These are phyloP conservation scores for Zizania latifolia DNA, from an alignment of 176 grass and related monocot genomes.

Conservation along the genomic window DNA sequence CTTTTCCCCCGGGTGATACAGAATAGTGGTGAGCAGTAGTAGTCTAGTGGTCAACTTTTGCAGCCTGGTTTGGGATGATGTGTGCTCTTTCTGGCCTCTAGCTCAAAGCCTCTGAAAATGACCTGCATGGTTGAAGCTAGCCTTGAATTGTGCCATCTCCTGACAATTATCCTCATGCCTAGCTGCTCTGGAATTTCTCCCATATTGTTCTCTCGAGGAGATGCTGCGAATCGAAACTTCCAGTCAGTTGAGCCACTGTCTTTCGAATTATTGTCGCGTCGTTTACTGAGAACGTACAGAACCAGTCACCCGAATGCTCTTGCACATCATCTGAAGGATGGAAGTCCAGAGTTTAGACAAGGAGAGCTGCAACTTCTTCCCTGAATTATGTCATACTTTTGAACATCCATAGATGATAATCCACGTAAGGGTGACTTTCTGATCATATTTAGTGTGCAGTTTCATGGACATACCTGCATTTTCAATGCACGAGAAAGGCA, in stretches of 20 bases:
- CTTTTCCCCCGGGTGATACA: not conserved
- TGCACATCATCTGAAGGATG: not conserved
- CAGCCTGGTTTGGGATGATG: not conserved
- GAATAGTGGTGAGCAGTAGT: not conserved
- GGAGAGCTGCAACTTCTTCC: not conserved
- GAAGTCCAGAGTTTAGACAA: not conserved
- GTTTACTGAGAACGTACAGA: not conserved
- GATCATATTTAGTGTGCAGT: not conserved
- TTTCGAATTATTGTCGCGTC: not conserved
- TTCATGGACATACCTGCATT: not conserved
- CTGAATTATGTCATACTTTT: not conserved
- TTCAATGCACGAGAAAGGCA: not conserved
- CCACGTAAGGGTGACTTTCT: not conserved
- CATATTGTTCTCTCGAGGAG: not conserved
- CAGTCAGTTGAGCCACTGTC: not conserved
- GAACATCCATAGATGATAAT: not conserved
- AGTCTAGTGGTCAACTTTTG: not conserved
- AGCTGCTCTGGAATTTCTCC: not conserved
- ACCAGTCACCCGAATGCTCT: not conserved
- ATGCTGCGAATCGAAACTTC: not conserved
- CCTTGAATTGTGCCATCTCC: too few species aligned
- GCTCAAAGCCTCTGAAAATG: not conserved
- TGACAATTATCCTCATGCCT: too few species aligned
- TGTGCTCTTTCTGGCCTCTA: not conserved
- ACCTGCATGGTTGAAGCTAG: not conserved